These are phyloP conservation scores for Tripterygium wilfordii DNA, from an alignment of 177 flowering plant species.

Conservation along the genomic window DNA sequence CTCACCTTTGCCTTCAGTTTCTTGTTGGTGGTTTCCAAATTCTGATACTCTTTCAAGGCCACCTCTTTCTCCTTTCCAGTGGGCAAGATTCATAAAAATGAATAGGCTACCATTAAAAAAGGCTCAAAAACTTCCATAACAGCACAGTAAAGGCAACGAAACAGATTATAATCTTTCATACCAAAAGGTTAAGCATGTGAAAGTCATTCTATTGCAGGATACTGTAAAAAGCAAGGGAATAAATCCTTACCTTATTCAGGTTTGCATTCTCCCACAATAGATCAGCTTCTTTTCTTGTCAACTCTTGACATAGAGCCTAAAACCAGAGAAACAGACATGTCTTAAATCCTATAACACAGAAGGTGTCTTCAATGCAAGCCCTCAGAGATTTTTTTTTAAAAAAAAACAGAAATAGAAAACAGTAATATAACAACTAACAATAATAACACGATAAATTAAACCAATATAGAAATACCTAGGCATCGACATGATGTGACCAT, in stretches of 20 bases:
- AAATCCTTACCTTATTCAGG: conserved; percentile 52
- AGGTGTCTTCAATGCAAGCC: background rate
- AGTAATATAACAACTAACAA: too few species aligned
- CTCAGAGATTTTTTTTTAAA: too few species aligned
- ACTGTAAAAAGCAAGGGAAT: background rate
- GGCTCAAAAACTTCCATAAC: background rate
- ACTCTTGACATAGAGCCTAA: conserved; percentile 74
- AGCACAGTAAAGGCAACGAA: background rate
- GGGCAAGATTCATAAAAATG: conserved; percentile 13
- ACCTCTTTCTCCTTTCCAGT: conserved; percentile 60
- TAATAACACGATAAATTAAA: too few species aligned
- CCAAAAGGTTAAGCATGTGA: background rate
- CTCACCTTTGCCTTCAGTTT: conserved; percentile 63
- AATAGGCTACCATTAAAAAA: conserved; percentile 7
- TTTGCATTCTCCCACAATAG: conserved; percentile 57
- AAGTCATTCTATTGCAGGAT: background rate
- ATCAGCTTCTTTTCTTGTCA: conserved; percentile 63
- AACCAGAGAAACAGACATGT: background rate
- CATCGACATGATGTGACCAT: too few species aligned
- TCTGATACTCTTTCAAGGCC: conserved; percentile 50
- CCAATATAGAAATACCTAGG: too few species aligned
- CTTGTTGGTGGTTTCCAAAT: conserved; percentile 47
- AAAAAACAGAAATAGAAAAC: too few species aligned
- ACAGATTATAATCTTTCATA: background rate
- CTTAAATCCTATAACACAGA: too few species aligned